These are phyloP conservation scores for Coffea canephora DNA, from an alignment of 257 asterid species.

Conservation along the genomic window DNA sequence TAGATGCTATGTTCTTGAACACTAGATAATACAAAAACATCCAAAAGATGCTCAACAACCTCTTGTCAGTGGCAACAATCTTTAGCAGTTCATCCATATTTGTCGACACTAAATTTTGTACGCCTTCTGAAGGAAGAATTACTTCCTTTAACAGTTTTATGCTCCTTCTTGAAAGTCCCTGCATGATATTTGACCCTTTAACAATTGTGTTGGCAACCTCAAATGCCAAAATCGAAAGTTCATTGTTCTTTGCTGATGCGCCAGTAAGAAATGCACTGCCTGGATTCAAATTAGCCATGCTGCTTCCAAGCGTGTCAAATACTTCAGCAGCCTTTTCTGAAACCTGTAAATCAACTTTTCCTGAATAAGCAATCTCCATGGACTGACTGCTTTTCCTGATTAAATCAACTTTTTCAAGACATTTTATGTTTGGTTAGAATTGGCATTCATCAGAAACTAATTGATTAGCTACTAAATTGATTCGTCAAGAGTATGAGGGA, in stretches of 20 bases:
- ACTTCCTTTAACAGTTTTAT: conserved; percentile 51
- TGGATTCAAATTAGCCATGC: conserved; percentile 50
- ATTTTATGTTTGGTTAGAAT: not conserved
- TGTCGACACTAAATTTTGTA: conserved; percentile 53
- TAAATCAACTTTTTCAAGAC: not conserved
- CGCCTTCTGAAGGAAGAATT: conserved; percentile 66
- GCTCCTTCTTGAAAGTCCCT: conserved; percentile 59
- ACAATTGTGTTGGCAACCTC: conserved; percentile 90
- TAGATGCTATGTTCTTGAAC: not conserved
- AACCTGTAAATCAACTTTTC: conserved; percentile 34
- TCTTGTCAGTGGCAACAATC: conserved; percentile 74
- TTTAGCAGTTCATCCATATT: conserved; percentile 57
- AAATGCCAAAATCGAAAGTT: conserved; percentile 63
- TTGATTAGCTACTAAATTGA: not conserved
- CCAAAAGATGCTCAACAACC: conserved; percentile 36
- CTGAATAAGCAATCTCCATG: not conserved
- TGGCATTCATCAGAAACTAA: not conserved
- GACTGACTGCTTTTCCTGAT: not conserved
- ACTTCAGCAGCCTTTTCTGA: conserved; percentile 68
- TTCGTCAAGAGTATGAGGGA: not conserved
- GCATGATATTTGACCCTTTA: conserved; percentile 67
- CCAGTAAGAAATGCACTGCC: conserved; percentile 56
- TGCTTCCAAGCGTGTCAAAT: conserved; percentile 65
- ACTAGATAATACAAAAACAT: not conserved
- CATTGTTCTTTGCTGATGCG: conserved; percentile 43